Conservation (phyloP, 2,329 filamentous ascomycete genomes). For the Cladosporium sp. region DNA sequence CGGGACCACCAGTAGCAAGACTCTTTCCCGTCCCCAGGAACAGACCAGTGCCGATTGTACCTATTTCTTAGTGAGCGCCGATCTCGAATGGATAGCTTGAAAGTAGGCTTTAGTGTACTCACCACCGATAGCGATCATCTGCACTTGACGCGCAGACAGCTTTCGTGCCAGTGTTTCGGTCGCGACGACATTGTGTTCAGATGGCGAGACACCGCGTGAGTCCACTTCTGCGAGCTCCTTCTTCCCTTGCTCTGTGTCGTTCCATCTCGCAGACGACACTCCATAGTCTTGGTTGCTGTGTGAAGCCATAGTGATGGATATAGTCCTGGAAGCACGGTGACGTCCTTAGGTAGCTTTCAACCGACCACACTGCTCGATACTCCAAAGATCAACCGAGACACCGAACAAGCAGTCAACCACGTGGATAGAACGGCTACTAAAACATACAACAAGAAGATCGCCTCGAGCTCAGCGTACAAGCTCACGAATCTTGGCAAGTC, state of each 20-base stretch:
- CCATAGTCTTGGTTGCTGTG: not conserved
- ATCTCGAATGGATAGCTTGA: slow-evolving; percentile 53
- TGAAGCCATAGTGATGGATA: not conserved
- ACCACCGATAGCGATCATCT: slow-evolving; percentile 68
- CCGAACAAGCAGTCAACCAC: not conserved
- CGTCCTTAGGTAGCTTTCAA: not conserved
- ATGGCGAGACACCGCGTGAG: not conserved
- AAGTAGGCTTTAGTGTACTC: not conserved
- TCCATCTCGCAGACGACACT: not conserved
- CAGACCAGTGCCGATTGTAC: slow-evolving; percentile 37
- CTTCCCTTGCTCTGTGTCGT: slow-evolving; percentile 5
- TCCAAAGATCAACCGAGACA: not conserved
- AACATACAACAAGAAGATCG: not conserved
- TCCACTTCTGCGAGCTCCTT: slow-evolving; percentile 9
- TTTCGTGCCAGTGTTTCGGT: slow-evolving; percentile 49
- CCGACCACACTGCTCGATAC: not conserved
- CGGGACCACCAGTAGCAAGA: slow-evolving; percentile 55
- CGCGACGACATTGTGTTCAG: not conserved
- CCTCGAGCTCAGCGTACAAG: not conserved
- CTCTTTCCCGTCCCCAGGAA: slow-evolving; percentile 64
- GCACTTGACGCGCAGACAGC: slow-evolving; percentile 56
- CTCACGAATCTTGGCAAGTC: not conserved
- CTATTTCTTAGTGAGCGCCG: slow-evolving; percentile 45
- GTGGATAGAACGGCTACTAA: not conserved
- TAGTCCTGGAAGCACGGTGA: not conserved